These are phyloP conservation scores for Fomitopsis pulvina DNA, from an alignment of 768 basidiomycete genomes.

Conservation along the genomic window DNA sequence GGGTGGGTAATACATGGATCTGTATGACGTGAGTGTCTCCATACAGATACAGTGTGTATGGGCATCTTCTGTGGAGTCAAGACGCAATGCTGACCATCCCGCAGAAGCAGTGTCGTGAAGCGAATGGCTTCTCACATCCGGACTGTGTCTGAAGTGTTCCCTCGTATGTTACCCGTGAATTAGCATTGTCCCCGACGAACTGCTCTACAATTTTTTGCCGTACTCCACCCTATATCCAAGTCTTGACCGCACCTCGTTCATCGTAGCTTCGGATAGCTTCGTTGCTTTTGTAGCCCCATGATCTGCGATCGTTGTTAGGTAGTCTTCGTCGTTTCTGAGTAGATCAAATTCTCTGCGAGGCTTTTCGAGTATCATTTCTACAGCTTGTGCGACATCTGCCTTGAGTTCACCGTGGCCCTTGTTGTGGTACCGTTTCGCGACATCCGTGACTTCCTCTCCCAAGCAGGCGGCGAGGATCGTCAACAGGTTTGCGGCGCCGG, in stretches of 20 bases:
- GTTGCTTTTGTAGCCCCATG: slow-evolving; percentile 61
- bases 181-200: too few relatives aligned
- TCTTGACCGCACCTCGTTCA: slow-evolving; percentile 60
- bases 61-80: too few relatives aligned
- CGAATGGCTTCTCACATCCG: too few relatives aligned
- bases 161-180: too few relatives aligned
- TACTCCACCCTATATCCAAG: too few relatives aligned
- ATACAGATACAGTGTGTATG: too few relatives aligned
- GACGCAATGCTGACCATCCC: too few relatives aligned
- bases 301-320: slow-evolving; percentile 53
- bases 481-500: slow-evolving; percentile 79
- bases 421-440: slow-evolving; percentile 46
- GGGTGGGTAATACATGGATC: slow-evolving; percentile 28
- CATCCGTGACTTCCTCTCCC: slow-evolving; percentile 32
- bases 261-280: slow-evolving; percentile 51
- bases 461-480: slow-evolving; percentile 74
- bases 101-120: too few relatives aligned
- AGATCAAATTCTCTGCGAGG: slow-evolving; percentile 68
- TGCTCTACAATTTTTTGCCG: too few relatives aligned
- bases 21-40: too few relatives aligned
- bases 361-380: slow-evolving; percentile 56
- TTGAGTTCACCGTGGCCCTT: slow-evolving; percentile 68
- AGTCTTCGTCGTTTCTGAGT: slow-evolving; percentile 51
- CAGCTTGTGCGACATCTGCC: slow-evolving; percentile 62
- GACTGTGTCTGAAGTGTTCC: too few relatives aligned